Conservation (phyloP, 768 basidiomycete species). For the Suillus luteus region DNA sequence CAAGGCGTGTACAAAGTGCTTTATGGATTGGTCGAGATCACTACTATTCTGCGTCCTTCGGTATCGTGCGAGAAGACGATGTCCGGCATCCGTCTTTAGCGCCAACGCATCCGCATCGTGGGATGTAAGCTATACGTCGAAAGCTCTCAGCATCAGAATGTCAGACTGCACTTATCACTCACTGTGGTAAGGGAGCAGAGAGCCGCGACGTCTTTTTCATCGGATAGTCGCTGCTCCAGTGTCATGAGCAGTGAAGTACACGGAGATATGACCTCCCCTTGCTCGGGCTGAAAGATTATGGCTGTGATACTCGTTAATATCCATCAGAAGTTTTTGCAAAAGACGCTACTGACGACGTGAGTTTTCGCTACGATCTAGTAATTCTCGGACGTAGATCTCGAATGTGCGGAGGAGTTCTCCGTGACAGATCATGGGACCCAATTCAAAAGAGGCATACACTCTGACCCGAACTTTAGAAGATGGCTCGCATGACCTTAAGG, state of each 20-base stretch:
- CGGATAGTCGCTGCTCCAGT: neutral
- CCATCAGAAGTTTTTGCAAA: no score
- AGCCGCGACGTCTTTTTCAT: neutral
- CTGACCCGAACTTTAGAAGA: conserved; percentile 1
- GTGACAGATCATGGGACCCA: conserved; percentile 9
- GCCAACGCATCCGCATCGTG: neutral
- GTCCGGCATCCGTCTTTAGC: neutral
- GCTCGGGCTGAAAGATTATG: neutral
- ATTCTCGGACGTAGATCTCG: conserved; percentile 1
- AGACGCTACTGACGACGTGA: conserved; percentile 3
- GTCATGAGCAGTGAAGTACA: neutral
- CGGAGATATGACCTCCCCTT: neutral
- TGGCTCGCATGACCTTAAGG: conserved; percentile 1
- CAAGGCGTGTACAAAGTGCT: neutral
- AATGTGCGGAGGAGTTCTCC: conserved; percentile 12
- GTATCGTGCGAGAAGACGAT: neutral
- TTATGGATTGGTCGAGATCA: neutral
- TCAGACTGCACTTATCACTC: neutral
- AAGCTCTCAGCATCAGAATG: neutral
- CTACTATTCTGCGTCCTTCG: neutral
- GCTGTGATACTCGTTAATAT: neutral
- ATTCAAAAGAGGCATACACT: conserved; percentile 13
- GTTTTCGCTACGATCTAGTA: neutral
- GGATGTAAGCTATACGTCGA: neutral
- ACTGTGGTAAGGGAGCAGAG: neutral